These are phyloP conservation scores for Candida succiphila DNA, from an alignment of 805 yeast species.

Conservation along the genomic window DNA sequence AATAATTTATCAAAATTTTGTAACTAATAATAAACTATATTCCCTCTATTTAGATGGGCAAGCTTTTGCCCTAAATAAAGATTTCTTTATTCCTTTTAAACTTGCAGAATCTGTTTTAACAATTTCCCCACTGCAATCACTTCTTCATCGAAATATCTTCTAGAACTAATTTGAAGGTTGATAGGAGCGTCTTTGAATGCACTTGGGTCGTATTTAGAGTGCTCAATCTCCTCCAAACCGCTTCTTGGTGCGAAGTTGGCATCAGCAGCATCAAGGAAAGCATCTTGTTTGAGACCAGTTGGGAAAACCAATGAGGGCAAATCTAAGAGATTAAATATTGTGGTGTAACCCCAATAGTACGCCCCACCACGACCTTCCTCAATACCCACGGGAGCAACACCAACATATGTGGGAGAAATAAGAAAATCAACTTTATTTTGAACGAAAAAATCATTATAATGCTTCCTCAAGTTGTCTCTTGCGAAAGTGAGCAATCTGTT, in stretches of 20 bases:
- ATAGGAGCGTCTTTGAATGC: conserved; percentile 44
- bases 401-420: conserved; percentile 57
- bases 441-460: conserved; percentile 43
- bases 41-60: too few relatives aligned
- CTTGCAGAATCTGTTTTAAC: conserved; percentile 15
- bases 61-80: too few relatives aligned
- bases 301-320: conserved; percentile 59
- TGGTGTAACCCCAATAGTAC: conserved; percentile 74
- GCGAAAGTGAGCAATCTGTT: conserved; percentile 42
- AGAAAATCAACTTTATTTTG: conserved; percentile 53
- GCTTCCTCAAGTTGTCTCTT: conserved; percentile 51
- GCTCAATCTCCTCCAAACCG: conserved; percentile 38
- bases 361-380: conserved; percentile 31
- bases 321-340: conserved; percentile 65
- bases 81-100: too few relatives aligned
- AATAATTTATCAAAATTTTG: too few relatives aligned
- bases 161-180: conserved; percentile 41
- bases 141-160: conserved; percentile 49
- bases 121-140: conserved; percentile 28
- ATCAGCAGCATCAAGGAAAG: conserved; percentile 36
- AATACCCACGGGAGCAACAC: conserved; percentile 62
- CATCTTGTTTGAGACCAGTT: conserved; percentile 50
- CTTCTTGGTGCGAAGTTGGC: conserved; percentile 30
- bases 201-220: conserved; percentile 35
- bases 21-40: too few relatives aligned